These are phyloP conservation scores for Dothistroma septosporum DNA, from an alignment of 2,329 filamentous ascomycete genomes.

Conservation along the genomic window DNA sequence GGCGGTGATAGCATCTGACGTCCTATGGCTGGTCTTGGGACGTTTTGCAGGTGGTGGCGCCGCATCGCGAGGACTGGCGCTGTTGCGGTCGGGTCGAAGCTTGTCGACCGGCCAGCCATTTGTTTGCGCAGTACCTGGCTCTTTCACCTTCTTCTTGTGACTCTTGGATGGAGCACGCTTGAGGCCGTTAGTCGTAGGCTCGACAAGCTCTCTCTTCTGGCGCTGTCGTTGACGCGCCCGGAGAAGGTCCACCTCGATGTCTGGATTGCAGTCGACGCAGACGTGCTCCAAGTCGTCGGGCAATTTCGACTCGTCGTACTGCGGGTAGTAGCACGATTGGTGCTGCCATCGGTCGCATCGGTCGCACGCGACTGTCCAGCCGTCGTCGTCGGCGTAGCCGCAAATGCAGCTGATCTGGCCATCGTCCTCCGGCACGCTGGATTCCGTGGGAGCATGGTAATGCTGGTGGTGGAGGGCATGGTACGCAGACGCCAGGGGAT, in stretches of 20 bases:
- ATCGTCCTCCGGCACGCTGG: slow-evolving; percentile 61
- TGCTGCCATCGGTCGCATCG: slow-evolving; percentile 97
- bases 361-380: slow-evolving; percentile 95
- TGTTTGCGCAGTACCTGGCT: slow-evolving; percentile 53
- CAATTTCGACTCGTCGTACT: slow-evolving; percentile 56
- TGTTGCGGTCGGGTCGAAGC: slow-evolving; percentile 54
- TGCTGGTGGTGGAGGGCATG: slow-evolving; percentile 28
- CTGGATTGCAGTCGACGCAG: slow-evolving; percentile 81
- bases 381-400: slow-evolving; percentile 88
- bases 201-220: slow-evolving; percentile 38
- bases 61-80: slow-evolving; percentile 48
- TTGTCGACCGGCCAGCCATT: slow-evolving; percentile 62
- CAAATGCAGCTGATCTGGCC: slow-evolving; percentile 99
- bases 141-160: slow-evolving; percentile 84
- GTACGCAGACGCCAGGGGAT: slow-evolving; percentile 26
- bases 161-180: slow-evolving; percentile 74
- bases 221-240: slow-evolving; percentile 57
- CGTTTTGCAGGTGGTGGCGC: slow-evolving; percentile 66
- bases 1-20: slow-evolving; percentile 69
- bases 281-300: slow-evolving; percentile 66
- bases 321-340: slow-evolving; percentile 92
- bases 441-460: slow-evolving; percentile 19
- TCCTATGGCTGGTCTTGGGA: slow-evolving; percentile 73
- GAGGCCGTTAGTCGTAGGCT: slow-evolving; percentile 57
- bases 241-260: slow-evolving; percentile 64